phyloP scores from a whole-genome alignment of 352 stramenopile genomes.

The Pythium coloratum region DNA sequence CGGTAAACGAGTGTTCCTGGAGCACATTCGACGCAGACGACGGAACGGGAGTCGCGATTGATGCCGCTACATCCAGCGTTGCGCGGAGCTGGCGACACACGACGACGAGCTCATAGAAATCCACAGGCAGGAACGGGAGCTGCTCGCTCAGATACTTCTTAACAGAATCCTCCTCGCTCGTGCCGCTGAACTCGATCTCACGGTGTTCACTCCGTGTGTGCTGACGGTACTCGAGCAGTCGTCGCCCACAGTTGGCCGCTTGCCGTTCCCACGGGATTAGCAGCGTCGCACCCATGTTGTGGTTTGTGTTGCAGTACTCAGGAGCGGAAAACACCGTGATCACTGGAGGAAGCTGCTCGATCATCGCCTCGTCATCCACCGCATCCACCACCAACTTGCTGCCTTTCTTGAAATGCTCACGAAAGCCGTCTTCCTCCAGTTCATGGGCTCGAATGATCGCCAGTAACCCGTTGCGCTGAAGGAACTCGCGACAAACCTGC shows the following conservation, averaged over 20 bases:
- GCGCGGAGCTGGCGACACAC: constrained; percentile 59
- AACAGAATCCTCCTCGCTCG: constrained; percentile 60
- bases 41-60: constrained; percentile 22
- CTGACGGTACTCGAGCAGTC: constrained; percentile 59
- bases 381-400: neutral
- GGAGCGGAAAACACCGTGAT: constrained; percentile 84
- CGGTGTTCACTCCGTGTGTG: constrained; percentile 63
- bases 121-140: constrained; percentile 71
- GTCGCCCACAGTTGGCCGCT: constrained; percentile 20
- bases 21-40: constrained; percentile 20
- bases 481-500: constrained; percentile 57
- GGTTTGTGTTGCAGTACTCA: constrained; percentile 84
- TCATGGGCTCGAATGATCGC: constrained; percentile 80
- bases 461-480: constrained; percentile 63
- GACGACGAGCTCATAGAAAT: constrained; percentile 74
- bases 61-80: constrained; percentile 38
- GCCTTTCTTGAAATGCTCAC: constrained; percentile 57
- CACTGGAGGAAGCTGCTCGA: constrained; percentile 43
- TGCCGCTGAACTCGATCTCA: constrained; percentile 50
- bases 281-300: constrained; percentile 79
- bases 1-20: constrained; percentile 8
- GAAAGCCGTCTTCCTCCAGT: constrained; percentile 74
- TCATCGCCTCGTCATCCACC: neutral
- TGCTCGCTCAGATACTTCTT: constrained; percentile 51
- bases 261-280: constrained; percentile 54